Conservation (phyloP, 768 basidiomycete genomes). For the Mycena albidolilacea region DNA sequence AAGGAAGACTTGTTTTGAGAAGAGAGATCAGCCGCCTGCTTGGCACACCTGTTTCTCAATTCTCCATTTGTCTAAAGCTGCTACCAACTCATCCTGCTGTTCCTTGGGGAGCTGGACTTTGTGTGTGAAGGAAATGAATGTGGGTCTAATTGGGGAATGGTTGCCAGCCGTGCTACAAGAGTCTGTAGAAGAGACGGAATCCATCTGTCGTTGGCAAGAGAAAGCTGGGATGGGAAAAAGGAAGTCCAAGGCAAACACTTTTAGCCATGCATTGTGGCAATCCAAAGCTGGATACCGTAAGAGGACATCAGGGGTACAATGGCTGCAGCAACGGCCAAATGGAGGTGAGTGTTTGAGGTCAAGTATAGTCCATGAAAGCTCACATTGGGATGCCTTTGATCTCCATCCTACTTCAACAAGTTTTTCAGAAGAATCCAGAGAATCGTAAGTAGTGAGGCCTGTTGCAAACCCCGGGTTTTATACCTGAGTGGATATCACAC, state of each 20-base stretch:
- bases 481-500: no score
- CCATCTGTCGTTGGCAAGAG: conserved; percentile 20
- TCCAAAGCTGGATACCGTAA: not conserved
- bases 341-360: conserved; percentile 25
- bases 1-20: conserved; percentile 21
- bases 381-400: not conserved
- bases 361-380: conserved; percentile 15
- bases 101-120: conserved; percentile 19
- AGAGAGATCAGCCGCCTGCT: conserved; percentile 2
- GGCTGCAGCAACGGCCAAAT: conserved; percentile 13
- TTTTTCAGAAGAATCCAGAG: not conserved
- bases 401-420: conserved; percentile 2
- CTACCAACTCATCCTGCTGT: conserved; percentile 20
- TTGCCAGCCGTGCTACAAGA: not conserved
- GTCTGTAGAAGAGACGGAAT: conserved; percentile 14
- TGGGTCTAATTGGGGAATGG: conserved; percentile 1
- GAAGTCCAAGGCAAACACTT: conserved; percentile 18
- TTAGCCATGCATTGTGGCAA: no score
- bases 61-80: conserved; percentile 16
- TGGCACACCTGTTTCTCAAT: conserved; percentile 14
- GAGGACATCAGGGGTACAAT: conserved; percentile 21
- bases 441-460: no score
- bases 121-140: conserved; percentile 10
- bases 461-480: no score
- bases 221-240: conserved; percentile 18